A percentile compares a stretch with the other conserved stretches of the same genome.
These are phyloP conservation scores for Seminavis robusta DNA, from an alignment of 108 stramenopile species.

Conservation along the genomic window DNA sequence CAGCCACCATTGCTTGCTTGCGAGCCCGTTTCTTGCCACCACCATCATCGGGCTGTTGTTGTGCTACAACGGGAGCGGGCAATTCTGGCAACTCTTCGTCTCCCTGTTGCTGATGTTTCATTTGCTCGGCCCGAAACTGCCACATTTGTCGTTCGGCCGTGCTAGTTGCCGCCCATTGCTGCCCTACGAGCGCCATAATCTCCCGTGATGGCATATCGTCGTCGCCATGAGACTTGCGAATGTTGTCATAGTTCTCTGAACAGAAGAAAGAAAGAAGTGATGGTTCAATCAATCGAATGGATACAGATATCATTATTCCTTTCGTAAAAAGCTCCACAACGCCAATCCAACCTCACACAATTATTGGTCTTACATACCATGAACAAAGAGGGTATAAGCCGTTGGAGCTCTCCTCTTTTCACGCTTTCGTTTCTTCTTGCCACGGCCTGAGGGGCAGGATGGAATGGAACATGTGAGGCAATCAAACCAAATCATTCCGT, in stretches of 20 bases:
- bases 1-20: not conserved
- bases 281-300: no score
- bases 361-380: not conserved
- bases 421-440: not conserved
- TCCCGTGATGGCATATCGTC: not conserved
- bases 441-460: not conserved
- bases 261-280: no score
- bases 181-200: conserved; percentile 11
- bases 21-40: not conserved
- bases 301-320: conserved; percentile 5
- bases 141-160: conserved; percentile 27
- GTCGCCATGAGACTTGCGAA: not conserved
- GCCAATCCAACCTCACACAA: not conserved
- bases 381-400: not conserved
- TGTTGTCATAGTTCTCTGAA: conserved; percentile 14
- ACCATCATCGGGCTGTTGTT: not conserved
- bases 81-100: not conserved
- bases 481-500: not conserved
- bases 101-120: no score
- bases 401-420: not conserved
- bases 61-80: not conserved
- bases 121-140: conserved; percentile 24
- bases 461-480: not conserved
- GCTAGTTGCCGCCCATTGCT: conserved; percentile 24
- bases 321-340: conserved; percentile 1